Evolutionary conservation across 192 early-diverging fungal genomes (phyloP), one percentile per base, ranked within the genome.

Genomic region (Coemansia sp.): DNA sequence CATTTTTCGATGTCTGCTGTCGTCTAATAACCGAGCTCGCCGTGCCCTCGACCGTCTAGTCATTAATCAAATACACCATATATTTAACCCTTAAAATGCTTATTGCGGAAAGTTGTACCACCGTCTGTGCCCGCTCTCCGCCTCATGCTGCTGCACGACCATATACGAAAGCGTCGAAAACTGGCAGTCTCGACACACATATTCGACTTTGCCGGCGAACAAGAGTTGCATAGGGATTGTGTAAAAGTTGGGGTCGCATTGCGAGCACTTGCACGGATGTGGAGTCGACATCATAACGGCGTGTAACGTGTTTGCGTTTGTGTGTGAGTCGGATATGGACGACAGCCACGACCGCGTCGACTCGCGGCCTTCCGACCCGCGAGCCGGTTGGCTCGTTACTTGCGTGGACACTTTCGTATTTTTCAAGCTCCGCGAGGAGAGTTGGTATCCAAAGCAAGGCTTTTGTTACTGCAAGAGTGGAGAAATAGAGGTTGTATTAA

Each of bases 1-100:
- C 92, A 11, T 99, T 99, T 74, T 94, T 98, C 71, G 93, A 99
- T 60, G 93, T 96, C 1, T 99, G 97, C 72, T 89, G 89, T 55
- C 86, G 85, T 72, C 79, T 99, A 42, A 98, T 99, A 64, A 95
- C 93, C 1, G 95, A 98, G 77, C 85, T 99, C 61, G 95, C 95
- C 4, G 91, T 93, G 17, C 87, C 86, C 15, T 74, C 77, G 2
- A 47, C 67, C 34, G 3, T 14, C 34, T 17, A 40, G 31, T 19
- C 60, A 19, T 47, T 22, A 14, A 46, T 28, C 47, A 31, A 31
- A 31, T 31, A 31, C 28, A 31, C 28, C 28, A 31, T 31, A 31
- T 31, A 31, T 31, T 31, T 6, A 31, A 31, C 28, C 28, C 28
- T 7, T 31, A 31, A 31, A 31, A 31, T 31, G 28, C 4, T 8